Evolutionary conservation across 176 grass and related monocot genomes (phyloP).

Genomic region (barley (Hordeum vulgare)): MorexV3_pseudomolecules_assembly NC_058524.1:215304620-215305119

Average conservation of each 20-base stretch:
- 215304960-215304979: neutral
- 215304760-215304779: too few relatives aligned
- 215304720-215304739: neutral
- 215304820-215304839: neutral
- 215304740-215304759: neutral
- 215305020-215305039: neutral
- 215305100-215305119: neutral
- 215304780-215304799: neutral
- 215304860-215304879: neutral
- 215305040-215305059: neutral
- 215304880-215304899: neutral
- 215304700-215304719: neutral
- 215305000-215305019: neutral
- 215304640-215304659: neutral
- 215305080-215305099: too few relatives aligned
- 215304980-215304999: neutral
- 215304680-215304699: neutral
- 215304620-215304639: neutral
- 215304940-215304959: neutral
- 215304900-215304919: too few relatives aligned
- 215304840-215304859: neutral
- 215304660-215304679: conserved; percentile 8
- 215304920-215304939: too few relatives aligned
- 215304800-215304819: too few relatives aligned
- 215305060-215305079: neutral